A percentile compares a stretch with the other conserved stretches of the same genome.
Conservation (phyloP, 805 yeast species). For the Ogataea neopini region DNA sequence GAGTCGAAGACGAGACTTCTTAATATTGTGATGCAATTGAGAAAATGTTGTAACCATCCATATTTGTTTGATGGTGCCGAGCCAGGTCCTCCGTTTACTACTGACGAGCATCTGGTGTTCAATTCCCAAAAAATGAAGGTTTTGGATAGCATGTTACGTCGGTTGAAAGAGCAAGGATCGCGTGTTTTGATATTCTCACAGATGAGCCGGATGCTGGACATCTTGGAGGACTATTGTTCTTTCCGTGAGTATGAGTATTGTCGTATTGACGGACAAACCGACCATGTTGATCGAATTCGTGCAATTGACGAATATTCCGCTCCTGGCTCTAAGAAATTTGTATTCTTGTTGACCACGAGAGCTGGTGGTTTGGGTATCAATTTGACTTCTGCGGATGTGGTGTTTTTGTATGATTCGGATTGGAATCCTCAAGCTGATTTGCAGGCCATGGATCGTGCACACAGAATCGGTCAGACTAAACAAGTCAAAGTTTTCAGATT, state of each 20-base stretch:
- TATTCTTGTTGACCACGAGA: constrained; percentile 78
- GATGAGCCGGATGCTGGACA: constrained; percentile 81
- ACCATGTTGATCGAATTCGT: constrained; percentile 70
- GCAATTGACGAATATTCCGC: constrained; percentile 79
- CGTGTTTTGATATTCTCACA: constrained; percentile 79
- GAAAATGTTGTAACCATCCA: constrained; percentile 86
- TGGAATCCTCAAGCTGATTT: constrained; percentile 91
- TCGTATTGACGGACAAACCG: constrained; percentile 83
- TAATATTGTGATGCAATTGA: constrained; percentile 80
- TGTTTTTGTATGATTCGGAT: constrained; percentile 74
- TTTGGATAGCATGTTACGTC: constrained; percentile 64
- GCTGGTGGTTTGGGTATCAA: constrained; percentile 92
- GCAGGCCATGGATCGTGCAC: constrained; percentile 90
- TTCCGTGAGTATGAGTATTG: constrained; percentile 72
- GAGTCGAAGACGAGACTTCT: constrained; percentile 75
- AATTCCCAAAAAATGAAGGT: constrained; percentile 74
- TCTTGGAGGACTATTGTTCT: constrained; percentile 74
- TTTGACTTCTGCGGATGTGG: constrained; percentile 78
- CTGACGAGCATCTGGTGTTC: constrained; percentile 78
- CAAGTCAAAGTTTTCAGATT: constrained; percentile 80
- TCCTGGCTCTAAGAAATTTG: constrained; percentile 70
- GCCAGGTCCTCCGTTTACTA: constrained; percentile 86
- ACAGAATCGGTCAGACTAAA: constrained; percentile 82
- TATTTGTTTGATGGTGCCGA: constrained; percentile 85
- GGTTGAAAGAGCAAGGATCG: constrained; percentile 66